Percentiles rank a stretch among this genome's conserved stretches.
Conservation (phyloP, 2,329 filamentous ascomycete genomes). For the Xylaria sp. region DNA sequence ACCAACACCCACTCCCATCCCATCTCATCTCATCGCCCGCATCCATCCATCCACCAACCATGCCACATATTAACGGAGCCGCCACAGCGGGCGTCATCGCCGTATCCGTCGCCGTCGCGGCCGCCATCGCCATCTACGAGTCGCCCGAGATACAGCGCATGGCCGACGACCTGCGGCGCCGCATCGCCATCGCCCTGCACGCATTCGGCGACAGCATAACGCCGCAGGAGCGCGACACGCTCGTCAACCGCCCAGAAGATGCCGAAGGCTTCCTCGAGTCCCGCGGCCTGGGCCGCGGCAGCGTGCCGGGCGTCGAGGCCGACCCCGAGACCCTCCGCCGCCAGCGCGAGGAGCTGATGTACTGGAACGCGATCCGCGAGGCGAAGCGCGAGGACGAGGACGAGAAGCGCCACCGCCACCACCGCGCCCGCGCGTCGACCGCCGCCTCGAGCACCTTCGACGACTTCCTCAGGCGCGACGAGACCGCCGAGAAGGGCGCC, state of each 20-base stretch:
- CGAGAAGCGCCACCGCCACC: constrained; percentile 28
- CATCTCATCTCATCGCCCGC: background rate
- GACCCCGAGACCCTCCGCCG: constrained; percentile 66
- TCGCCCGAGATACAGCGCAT: constrained; percentile 67
- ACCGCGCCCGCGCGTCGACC: constrained; percentile 35
- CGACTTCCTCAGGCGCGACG: constrained; percentile 61
- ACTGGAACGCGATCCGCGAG: constrained; percentile 65
- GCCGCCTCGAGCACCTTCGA: constrained; percentile 60
- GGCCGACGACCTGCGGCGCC: constrained; percentile 64
- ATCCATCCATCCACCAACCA: constrained; percentile 34
- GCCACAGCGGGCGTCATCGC: constrained; percentile 64
- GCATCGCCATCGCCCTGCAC: constrained; percentile 65
- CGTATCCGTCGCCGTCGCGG: constrained; percentile 61
- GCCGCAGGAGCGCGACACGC: constrained; percentile 55
- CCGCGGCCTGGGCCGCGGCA: constrained; percentile 46
- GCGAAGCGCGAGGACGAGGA: constrained; percentile 47
- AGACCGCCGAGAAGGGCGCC: constrained; percentile 57
- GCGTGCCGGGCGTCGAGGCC: constrained; percentile 60
- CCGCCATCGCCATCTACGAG: constrained; percentile 67
- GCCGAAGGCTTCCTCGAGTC: constrained; percentile 67
- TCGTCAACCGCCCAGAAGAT: constrained; percentile 70
- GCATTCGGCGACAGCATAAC: constrained; percentile 63
- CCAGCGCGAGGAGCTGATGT: constrained; percentile 68
- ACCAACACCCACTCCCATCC: background rate
- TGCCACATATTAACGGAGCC: constrained; percentile 63